Percentiles rank a stretch among this genome's conserved stretches.
Conservation (phyloP, 75 land plant species). For the Cunninghamia lanceolata region DNA sequence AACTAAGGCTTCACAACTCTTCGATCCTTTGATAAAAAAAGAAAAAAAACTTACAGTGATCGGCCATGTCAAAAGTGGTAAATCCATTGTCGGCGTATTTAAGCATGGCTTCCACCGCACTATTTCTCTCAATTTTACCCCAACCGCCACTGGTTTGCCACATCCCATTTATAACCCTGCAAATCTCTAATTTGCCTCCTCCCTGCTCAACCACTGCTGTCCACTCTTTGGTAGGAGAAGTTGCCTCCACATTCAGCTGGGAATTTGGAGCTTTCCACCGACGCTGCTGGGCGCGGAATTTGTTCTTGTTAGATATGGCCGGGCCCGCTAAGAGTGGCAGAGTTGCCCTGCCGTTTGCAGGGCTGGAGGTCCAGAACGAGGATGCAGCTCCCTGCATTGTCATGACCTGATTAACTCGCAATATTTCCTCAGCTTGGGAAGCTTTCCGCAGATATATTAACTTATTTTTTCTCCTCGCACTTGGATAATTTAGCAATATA, state of each 20-base stretch:
- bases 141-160: slow-evolving; percentile 96
- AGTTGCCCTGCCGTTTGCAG: background rate
- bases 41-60: slow-evolving; percentile 53
- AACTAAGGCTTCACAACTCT: no score
- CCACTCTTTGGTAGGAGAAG: background rate
- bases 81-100: slow-evolving; percentile 72
- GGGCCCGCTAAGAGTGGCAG: background rate
- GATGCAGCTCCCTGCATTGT: background rate
- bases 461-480: no score
- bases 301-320: background rate
- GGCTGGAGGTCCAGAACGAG: background rate
- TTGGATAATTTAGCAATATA: no score
- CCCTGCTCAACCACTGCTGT: slow-evolving; percentile 37
- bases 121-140: slow-evolving; percentile 67
- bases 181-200: slow-evolving; percentile 63
- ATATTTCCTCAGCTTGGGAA: background rate
- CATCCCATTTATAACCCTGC: slow-evolving; percentile 81
- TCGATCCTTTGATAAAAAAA: background rate
- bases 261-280: background rate
- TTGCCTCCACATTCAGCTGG: background rate
- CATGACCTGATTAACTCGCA: background rate
- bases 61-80: slow-evolving; percentile 86
- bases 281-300: background rate
- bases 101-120: slow-evolving; percentile 82
- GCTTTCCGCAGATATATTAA: background rate